These are phyloP conservation scores for Fusarium piperis DNA, from an alignment of 2,329 filamentous ascomycete genomes.

Conservation along the genomic window DNA sequence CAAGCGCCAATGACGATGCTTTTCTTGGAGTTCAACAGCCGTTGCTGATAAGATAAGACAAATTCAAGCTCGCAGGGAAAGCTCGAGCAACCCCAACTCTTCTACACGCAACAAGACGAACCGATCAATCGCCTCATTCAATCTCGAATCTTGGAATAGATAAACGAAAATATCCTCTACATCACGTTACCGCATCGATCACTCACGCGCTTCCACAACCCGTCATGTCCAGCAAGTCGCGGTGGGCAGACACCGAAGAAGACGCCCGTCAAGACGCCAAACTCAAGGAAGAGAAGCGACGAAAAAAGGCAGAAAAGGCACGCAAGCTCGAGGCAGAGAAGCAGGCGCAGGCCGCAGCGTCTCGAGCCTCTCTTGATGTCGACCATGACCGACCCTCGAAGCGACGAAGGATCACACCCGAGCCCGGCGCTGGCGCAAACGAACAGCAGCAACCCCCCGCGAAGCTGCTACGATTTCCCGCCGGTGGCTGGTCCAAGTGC, in stretches of 20 bases:
- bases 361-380: slow-evolving; percentile 17
- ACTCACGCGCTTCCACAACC: not conserved
- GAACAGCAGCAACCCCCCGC: slow-evolving; percentile 44
- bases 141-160: not conserved
- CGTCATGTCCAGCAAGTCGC: slow-evolving; percentile 74
- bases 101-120: slow-evolving; percentile 6
- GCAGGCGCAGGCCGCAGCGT: slow-evolving; percentile 47
- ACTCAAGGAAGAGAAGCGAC: slow-evolving; percentile 88
- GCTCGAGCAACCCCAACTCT: not conserved
- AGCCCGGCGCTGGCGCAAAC: slow-evolving; percentile 43
- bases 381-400: slow-evolving; percentile 62
- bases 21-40: slow-evolving; percentile 13
- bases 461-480: slow-evolving; percentile 77
- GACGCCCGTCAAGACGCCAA: slow-evolving; percentile 79
- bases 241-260: slow-evolving; percentile 88
- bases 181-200: not conserved
- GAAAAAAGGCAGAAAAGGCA: slow-evolving; percentile 83
- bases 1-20: slow-evolving; percentile 28
- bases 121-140: not conserved
- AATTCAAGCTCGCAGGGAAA: slow-evolving; percentile 1
- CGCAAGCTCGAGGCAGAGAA: slow-evolving; percentile 66
- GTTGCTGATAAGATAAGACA: slow-evolving; percentile 40
- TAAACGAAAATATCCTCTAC: not conserved
- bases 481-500: slow-evolving; percentile 73
- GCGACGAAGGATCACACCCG: slow-evolving; percentile 68